phyloP scores from a whole-genome alignment of 805 yeast genomes.

The Yamadazyma paraphyllophila region DNA sequence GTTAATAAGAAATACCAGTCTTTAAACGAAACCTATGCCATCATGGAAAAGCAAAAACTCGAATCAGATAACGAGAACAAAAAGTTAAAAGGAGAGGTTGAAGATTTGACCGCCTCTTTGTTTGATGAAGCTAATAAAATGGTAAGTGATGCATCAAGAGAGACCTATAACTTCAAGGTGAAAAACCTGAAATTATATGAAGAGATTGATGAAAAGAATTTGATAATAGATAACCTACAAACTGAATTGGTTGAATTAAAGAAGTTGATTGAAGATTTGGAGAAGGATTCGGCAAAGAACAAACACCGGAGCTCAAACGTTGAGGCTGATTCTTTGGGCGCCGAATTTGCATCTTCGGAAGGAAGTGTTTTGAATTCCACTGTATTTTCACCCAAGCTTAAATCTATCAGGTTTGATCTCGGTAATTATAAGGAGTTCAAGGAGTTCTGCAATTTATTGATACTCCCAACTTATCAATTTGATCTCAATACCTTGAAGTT shows the following conservation, averaged over 20 bases:
- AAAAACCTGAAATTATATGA: slow-evolving; percentile 55
- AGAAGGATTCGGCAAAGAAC: slow-evolving; percentile 31
- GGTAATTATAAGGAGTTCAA: slow-evolving; percentile 45
- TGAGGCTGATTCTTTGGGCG: slow-evolving; percentile 1
- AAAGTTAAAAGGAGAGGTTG: slow-evolving; percentile 68
- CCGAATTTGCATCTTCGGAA: slow-evolving; percentile 8
- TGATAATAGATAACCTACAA: slow-evolving; percentile 60
- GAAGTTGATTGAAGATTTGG: slow-evolving; percentile 54
- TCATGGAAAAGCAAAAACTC: slow-evolving; percentile 27
- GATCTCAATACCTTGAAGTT: slow-evolving; percentile 45
- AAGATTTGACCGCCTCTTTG: slow-evolving; percentile 71
- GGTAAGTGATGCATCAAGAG: slow-evolving; percentile 77
- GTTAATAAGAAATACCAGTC: slow-evolving; percentile 25
- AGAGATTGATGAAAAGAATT: slow-evolving; percentile 65
- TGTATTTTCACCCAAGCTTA: slow-evolving; percentile 33
- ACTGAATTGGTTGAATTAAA: slow-evolving; percentile 69
- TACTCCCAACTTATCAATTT: slow-evolving; percentile 32
- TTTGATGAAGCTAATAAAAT: slow-evolving; percentile 83
- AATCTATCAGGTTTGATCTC: slow-evolving; percentile 46
- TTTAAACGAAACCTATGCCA: background rate
- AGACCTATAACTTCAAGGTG: slow-evolving; percentile 56
- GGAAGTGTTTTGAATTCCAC: slow-evolving; percentile 16
- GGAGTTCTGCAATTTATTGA: slow-evolving; percentile 34
- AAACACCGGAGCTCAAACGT: background rate
- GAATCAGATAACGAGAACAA: slow-evolving; percentile 60